Evolutionary conservation across 2,329 filamentous ascomycete species (phyloP), one percentile per base, ranked within the genome.

Genomic region (Hymenoscyphus scutula): DNA sequence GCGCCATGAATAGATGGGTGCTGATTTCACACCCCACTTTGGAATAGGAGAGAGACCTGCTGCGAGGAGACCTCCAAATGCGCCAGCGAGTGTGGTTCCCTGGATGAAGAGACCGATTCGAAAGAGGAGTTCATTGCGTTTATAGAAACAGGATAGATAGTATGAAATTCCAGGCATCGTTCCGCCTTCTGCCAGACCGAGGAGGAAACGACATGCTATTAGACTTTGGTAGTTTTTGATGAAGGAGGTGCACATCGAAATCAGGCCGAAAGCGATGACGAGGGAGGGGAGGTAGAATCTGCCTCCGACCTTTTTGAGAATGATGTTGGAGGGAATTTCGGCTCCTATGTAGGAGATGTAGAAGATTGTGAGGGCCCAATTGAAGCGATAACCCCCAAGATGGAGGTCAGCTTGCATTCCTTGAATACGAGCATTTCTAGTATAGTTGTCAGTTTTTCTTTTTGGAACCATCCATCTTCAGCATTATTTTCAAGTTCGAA

Each of bases 31-130:
- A 23, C 65, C 65, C 65, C 65, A 67, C 19, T 41, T 23, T 15
- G 59, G 59, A 13, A 60, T 60, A 10, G 53, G 37, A 8, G 53
- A 56, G 34, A 80, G 67, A 2, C 78, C 82, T 55, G 82, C 86
- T 0, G 72, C 60, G 83, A 78, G 64, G 84, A 90, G 29, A 90
- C 91, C 90, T 0, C 91, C 90, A 71, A 96, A 92, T 1, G 87
- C 88, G 53, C 90, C 93, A 1, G 92, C 91, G 6, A 96, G 80
- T 2, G 84, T 84, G 0, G 92, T 91, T 68, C 94, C 92, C 70
- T 90, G 92, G 63, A 97, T 88, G 76, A 96, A 96, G 1, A 96
- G 81, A 23, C 91, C 92, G 0, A 90, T 93, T 45, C 92, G 82
- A 66, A 94, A 89, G 0, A 92, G 92, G 37, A 97, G 79, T 75